phyloP scores from a whole-genome alignment of 139 green algal genomes.

The Picochlorum sp. region DNA sequence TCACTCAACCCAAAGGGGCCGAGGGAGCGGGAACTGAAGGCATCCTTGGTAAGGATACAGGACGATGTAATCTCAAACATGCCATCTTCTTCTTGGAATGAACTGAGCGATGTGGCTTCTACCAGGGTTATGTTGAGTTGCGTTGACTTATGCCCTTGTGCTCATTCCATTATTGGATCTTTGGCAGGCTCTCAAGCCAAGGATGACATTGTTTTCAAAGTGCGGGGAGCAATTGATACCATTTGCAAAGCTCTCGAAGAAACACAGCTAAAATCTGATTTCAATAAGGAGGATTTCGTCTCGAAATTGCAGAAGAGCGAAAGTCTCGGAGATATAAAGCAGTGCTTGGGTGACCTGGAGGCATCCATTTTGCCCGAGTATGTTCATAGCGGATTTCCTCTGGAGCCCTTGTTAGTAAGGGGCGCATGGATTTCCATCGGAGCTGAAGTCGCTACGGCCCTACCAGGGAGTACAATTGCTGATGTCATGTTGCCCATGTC shows the following conservation, averaged over 20 bases:
- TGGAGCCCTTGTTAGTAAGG: slow-evolving; percentile 37
- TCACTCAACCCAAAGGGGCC: slow-evolving; percentile 43
- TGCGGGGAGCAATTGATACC: slow-evolving; percentile 3
- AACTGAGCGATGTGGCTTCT: too few relatives aligned
- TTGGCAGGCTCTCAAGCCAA: too few relatives aligned
- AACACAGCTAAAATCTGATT: background rate
- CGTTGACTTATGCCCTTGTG: background rate
- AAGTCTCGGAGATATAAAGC: slow-evolving; percentile 26
- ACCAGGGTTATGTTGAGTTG: slow-evolving; percentile 33
- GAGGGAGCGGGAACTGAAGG: slow-evolving; percentile 41
- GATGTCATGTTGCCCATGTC: slow-evolving; percentile 8
- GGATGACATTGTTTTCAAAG: slow-evolving; percentile 6
- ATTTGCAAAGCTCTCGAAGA: slow-evolving; percentile 5
- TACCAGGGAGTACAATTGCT: slow-evolving; percentile 5
- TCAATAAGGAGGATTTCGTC: slow-evolving; percentile 23
- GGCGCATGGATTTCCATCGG: slow-evolving; percentile 49
- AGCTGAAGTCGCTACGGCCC: slow-evolving; percentile 33
- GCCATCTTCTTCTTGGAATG: slow-evolving; percentile 14
- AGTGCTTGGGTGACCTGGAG: slow-evolving; percentile 52
- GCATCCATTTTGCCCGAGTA: slow-evolving; percentile 21
- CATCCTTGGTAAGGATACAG: slow-evolving; percentile 23
- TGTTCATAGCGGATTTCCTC: slow-evolving; percentile 1
- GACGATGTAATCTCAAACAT: slow-evolving; percentile 19
- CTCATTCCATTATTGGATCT: background rate
- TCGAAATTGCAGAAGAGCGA: slow-evolving; percentile 27